phyloP scores from a whole-genome alignment of 495 filamentous ascomycete species.

The Delitschia confertaspora region DNA sequence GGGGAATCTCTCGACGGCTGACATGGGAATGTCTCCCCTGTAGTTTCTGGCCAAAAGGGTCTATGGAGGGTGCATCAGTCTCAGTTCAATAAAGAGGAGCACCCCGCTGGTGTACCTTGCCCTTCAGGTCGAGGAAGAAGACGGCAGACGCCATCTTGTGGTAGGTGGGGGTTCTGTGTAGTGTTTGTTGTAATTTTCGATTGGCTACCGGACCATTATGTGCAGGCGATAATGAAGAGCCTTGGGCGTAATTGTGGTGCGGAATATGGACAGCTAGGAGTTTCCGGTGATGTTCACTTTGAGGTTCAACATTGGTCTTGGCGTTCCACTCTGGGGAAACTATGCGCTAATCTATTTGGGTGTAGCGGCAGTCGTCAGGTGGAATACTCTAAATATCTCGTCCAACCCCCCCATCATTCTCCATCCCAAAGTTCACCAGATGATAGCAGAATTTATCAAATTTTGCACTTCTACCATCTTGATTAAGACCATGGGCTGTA shows the following conservation, averaged over 20 bases:
- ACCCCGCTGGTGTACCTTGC: slow-evolving; percentile 61
- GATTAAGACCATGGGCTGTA: too few relatives aligned
- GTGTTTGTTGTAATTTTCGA: not conserved
- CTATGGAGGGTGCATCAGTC: slow-evolving; percentile 43
- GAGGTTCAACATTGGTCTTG: too few relatives aligned
- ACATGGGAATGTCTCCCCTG: slow-evolving; percentile 98
- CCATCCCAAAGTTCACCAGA: too few relatives aligned
- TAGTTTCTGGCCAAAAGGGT: slow-evolving; percentile 98
- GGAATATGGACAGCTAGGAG: not conserved
- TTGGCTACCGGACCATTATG: slow-evolving; percentile 10
- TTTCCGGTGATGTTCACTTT: too few relatives aligned
- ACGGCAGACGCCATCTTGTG: slow-evolving; percentile 85
- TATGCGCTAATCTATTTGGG: too few relatives aligned
- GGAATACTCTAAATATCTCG: too few relatives aligned
- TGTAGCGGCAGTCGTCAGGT: too few relatives aligned
- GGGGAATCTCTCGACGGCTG: slow-evolving; percentile 96
- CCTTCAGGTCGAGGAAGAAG: slow-evolving; percentile 99
- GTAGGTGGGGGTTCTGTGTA: not conserved
- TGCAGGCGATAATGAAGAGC: not conserved
- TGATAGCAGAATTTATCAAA: too few relatives aligned
- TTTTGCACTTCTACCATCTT: too few relatives aligned
- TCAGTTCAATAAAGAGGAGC: not conserved
- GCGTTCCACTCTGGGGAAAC: too few relatives aligned
- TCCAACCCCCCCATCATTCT: too few relatives aligned
- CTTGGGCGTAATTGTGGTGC: not conserved